These are phyloP conservation scores for Echria macrotheca DNA, from an alignment of 495 filamentous ascomycete genomes.

Conservation along the genomic window DNA sequence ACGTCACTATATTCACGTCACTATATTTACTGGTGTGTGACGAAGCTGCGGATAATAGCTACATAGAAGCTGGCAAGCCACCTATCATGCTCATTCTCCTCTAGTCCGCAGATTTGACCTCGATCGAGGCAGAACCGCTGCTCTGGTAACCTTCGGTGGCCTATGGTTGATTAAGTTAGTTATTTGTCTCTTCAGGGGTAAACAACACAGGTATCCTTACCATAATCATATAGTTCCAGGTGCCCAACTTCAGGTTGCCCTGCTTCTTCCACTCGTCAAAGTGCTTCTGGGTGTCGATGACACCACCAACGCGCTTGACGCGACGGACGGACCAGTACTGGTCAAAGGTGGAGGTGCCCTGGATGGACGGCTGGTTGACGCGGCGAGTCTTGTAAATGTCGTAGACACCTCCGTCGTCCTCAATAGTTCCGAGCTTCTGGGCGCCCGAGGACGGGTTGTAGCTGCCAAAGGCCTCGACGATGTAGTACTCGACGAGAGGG, in stretches of 20 bases:
- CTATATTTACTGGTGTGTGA: too few relatives aligned
- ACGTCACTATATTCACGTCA: too few relatives aligned
- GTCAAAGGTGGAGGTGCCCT: slow-evolving; percentile 53
- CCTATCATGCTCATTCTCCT: too few relatives aligned
- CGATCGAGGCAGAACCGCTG: slow-evolving; percentile 33
- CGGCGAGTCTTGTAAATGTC: slow-evolving; percentile 55
- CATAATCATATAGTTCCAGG: slow-evolving; percentile 50
- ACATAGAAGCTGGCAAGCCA: too few relatives aligned
- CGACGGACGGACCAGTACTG: slow-evolving; percentile 57
- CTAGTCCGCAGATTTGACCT: too few relatives aligned
- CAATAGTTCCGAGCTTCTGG: slow-evolving; percentile 47
- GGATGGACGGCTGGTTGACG: slow-evolving; percentile 53
- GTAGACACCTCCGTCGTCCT: slow-evolving; percentile 55
- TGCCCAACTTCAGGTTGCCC: slow-evolving; percentile 40
- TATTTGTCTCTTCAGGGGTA: too few relatives aligned
- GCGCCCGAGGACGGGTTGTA: slow-evolving; percentile 46
- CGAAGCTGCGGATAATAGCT: too few relatives aligned
- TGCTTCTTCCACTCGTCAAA: slow-evolving; percentile 47
- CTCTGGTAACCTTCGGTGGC: slow-evolving; percentile 43
- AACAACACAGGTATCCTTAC: too few relatives aligned
- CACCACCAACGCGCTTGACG: slow-evolving; percentile 31
- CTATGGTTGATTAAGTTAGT: too few relatives aligned
- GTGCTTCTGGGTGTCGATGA: slow-evolving; percentile 40
- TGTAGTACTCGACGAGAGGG: slow-evolving; percentile 62
- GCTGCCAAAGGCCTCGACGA: slow-evolving; percentile 54